Conservation (phyloP, 2,329 filamentous ascomycete species). For the Uncinocarpus reesii region DNA sequence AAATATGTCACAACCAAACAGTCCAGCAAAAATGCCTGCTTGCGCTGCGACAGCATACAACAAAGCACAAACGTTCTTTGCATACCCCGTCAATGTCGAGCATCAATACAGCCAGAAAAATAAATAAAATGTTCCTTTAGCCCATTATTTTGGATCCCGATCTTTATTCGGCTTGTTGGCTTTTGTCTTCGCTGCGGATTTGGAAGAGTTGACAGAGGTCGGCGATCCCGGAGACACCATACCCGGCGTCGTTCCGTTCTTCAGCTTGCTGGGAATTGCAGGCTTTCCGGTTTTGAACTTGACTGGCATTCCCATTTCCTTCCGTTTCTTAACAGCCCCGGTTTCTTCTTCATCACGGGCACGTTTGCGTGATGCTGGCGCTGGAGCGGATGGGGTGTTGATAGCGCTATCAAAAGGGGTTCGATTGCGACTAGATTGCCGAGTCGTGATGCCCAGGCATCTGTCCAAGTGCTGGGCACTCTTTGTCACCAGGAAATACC, state of each 20-base stretch:
- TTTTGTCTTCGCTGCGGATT: slow-evolving; percentile 4
- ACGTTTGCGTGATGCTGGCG: slow-evolving; percentile 19
- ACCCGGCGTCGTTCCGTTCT: slow-evolving; percentile 33
- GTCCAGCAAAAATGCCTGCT: too few species aligned
- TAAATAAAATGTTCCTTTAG: neutral
- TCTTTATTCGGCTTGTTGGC: slow-evolving; percentile 9
- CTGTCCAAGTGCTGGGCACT: slow-evolving; percentile 53
- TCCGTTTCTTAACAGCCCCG: slow-evolving; percentile 13
- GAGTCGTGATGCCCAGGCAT: slow-evolving; percentile 48
- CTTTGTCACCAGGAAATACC: slow-evolving; percentile 50
- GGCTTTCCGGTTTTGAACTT: slow-evolving; percentile 34
- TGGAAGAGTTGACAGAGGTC: neutral
- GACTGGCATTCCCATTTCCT: slow-evolving; percentile 5
- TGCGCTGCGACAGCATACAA: too few species aligned
- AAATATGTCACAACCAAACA: neutral
- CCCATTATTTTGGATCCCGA: slow-evolving; percentile 1
- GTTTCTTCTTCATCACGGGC: slow-evolving; percentile 18
- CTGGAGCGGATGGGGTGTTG: slow-evolving; percentile 12
- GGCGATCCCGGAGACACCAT: slow-evolving; percentile 15
- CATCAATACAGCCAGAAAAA: too few species aligned
- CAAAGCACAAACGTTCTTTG: too few species aligned
- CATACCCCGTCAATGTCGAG: too few species aligned
- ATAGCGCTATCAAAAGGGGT: slow-evolving; percentile 34
- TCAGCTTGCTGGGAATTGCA: slow-evolving; percentile 31
- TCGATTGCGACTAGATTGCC: slow-evolving; percentile 41